Evolutionary conservation across 768 basidiomycete species (phyloP).

Genomic region (Kwoniella pini): DNA sequence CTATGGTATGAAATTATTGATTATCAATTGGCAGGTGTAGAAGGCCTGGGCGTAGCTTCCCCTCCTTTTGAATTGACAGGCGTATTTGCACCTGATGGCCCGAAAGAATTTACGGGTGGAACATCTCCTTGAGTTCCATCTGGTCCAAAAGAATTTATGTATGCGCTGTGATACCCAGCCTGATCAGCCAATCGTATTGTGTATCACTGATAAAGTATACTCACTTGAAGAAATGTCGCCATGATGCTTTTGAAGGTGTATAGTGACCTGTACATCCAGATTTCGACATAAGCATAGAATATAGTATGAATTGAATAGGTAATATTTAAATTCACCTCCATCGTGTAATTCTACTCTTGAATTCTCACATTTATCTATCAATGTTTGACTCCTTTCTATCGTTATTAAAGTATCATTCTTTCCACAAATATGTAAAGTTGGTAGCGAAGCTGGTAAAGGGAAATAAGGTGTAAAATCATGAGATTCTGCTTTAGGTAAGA

Average conservation of each 20-base stretch:
- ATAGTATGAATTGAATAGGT: no score
- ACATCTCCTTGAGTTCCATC: constrained; percentile 49
- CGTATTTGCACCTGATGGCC: constrained; percentile 37
- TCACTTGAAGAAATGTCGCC: constrained; percentile 49
- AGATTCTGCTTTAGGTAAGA: constrained; percentile 32
- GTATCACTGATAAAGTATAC: not conserved
- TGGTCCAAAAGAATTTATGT: constrained; percentile 47
- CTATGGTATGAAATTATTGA: not conserved
- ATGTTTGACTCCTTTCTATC: constrained; percentile 41
- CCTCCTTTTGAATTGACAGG: constrained; percentile 24
- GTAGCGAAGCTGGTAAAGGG: constrained; percentile 41
- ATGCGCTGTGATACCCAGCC: constrained; percentile 34
- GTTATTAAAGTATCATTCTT: constrained; percentile 52
- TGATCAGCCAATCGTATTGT: not conserved
- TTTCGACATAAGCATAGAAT: not conserved
- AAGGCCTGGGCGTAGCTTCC: constrained; percentile 2
- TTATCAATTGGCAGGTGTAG: constrained; percentile 4
- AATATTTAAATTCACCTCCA: constrained; percentile 40
- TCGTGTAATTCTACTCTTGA: constrained; percentile 48
- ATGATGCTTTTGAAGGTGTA: constrained; percentile 47
- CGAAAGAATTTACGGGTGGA: constrained; percentile 37
- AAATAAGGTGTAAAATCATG: constrained; percentile 39
- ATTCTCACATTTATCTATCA: constrained; percentile 42
- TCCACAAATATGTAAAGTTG: constrained; percentile 49
- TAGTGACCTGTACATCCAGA: constrained; percentile 34